Evolutionary conservation across 495 filamentous ascomycete species (phyloP), one percentile per base, ranked within the genome.

Genomic region (Letharia lupina): DNA sequence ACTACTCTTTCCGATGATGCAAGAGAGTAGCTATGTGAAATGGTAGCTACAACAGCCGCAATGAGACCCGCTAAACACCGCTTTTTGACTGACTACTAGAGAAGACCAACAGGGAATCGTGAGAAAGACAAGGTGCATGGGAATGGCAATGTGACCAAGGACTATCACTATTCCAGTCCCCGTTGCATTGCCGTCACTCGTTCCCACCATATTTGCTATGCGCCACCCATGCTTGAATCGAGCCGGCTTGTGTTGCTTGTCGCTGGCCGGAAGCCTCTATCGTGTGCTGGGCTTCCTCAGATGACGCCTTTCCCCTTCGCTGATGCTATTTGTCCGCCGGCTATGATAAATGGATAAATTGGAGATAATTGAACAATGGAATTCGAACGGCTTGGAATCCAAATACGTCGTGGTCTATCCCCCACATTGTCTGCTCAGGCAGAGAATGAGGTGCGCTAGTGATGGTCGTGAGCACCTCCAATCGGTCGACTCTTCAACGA

Each of bases 271-370:
- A 69, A 67, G 57, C 69, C 69, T n/a, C 67, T 59, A 66, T 67
- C 69, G 69, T 71, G 48, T 69, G 69, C 69, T 61, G 69, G 69
- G 67, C 64, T 69, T 66, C 48, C 41, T 63, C 31, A 44, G 42
- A 57, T 52, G 62, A 68, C 66, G 54, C 62, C 62, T 61, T 61
- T 20, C 39, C 64, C 69, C 48, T 45, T 67, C 67, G 67, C 67
- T 67, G 66, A 66, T 67, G 65, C 60, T 63, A 23, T 31, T 31
- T n/a, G 40, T 44, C 44, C 23, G 28, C 64, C 58, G 37, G 28
- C 58, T 66, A 54, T 52, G 59, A 61, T 16, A 61, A 61, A 66
- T 28, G 31, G 54, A 59, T 47, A 45, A 60, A 11, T 44, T 28
- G 42, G 31, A 60, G 28, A 4, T 45, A 50, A 28, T 18, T 37